Conservation (phyloP, 371 early-diverging fungal genomes). For the Choanephora cucurbitarum region DNA sequence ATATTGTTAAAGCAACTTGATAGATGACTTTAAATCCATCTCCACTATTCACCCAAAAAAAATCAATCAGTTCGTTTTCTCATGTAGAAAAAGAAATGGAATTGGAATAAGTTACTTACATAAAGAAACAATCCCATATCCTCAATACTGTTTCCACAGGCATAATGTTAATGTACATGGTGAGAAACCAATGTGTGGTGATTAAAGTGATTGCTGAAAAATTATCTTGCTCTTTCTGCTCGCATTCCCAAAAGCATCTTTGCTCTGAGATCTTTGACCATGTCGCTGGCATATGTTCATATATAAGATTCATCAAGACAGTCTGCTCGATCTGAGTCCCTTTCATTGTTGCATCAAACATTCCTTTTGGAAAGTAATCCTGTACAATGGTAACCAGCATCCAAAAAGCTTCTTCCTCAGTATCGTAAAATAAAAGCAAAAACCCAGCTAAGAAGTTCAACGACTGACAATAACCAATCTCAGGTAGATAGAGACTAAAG, state of each 20-base stretch:
- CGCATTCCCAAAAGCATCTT: conserved; percentile 56
- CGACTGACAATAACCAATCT: conserved; percentile 86
- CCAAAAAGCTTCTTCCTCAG: conserved; percentile 84
- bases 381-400: conserved; percentile 74
- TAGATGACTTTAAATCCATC: conserved; percentile 82
- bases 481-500: conserved; percentile 62
- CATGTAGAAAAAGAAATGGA: too few relatives aligned
- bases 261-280: conserved; percentile 58
- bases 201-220: conserved; percentile 75
- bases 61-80: neutral
- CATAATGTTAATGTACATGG: conserved; percentile 76
- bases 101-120: too few relatives aligned
- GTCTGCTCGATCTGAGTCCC: conserved; percentile 78
- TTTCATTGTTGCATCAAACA: conserved; percentile 80
- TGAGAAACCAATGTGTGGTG: conserved; percentile 85
- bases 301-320: conserved; percentile 66
- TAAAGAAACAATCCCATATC: conserved; percentile 83
- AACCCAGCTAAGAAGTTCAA: conserved; percentile 82
- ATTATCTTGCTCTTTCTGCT: conserved; percentile 39
- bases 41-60: conserved; percentile 23
- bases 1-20: conserved; percentile 74
- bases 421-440: conserved; percentile 71
- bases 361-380: conserved; percentile 72
- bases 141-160: conserved; percentile 79
- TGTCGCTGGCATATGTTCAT: conserved; percentile 59